Evolutionary conservation across 192 early-diverging fungal genomes (phyloP).

Genomic region (Entrophospora sp.): DNA sequence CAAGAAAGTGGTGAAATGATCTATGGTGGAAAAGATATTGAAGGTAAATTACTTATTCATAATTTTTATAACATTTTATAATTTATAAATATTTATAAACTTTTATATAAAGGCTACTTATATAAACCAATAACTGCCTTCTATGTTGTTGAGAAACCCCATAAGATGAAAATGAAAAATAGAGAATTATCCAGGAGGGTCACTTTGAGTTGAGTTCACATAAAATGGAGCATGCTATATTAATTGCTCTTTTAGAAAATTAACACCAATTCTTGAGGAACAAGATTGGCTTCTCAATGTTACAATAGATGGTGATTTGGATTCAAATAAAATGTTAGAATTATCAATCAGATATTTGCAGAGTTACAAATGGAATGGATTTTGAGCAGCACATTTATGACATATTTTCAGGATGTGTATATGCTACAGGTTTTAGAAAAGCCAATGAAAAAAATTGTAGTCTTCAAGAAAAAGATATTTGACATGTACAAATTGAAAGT

Average conservation of each 20-base stretch:
- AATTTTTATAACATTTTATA: neutral
- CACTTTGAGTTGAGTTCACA: neutral
- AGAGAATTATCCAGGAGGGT: neutral
- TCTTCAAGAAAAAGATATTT: neutral
- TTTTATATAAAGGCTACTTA: neutral
- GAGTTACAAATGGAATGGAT: neutral
- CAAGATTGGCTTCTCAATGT: neutral
- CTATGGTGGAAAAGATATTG: neutral
- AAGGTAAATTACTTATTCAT: neutral
- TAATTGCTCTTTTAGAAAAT: neutral
- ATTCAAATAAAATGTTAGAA: neutral
- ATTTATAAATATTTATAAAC: neutral
- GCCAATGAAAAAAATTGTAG: neutral
- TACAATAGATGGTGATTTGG: neutral
- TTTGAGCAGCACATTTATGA: neutral
- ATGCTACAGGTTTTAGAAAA: neutral
- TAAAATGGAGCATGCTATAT: neutral
- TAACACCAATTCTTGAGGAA: neutral
- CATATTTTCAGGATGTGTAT: neutral
- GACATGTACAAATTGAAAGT: neutral
- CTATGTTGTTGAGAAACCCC: neutral
- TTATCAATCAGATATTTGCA: conserved; percentile 4
- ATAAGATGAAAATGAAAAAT: neutral
- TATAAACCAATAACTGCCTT: neutral
- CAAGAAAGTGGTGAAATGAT: neutral